A percentile compares a stretch with the other conserved stretches of the same genome.
These are phyloP conservation scores for Kodamaea leandrae DNA, from an alignment of 805 yeast species.

Conservation along the genomic window DNA sequence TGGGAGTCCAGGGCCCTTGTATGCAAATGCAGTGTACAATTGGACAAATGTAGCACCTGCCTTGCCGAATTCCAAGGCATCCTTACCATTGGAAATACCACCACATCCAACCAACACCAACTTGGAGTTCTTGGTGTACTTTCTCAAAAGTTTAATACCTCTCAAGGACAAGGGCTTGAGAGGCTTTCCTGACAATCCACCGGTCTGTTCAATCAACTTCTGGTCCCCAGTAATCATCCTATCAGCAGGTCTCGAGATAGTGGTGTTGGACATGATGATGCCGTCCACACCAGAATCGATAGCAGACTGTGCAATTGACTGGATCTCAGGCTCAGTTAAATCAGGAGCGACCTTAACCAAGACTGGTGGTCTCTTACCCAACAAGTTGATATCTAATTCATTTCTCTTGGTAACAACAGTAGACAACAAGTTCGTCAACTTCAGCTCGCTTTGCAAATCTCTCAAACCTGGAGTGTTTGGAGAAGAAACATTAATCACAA, in stretches of 20 bases:
- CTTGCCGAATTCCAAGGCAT: constrained; percentile 85
- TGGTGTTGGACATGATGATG: constrained; percentile 88
- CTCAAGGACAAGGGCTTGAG: constrained; percentile 73
- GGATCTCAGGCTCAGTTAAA: constrained; percentile 73
- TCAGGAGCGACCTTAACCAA: constrained; percentile 95
- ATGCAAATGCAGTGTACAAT: constrained; percentile 86
- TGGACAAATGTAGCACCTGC: constrained; percentile 94
- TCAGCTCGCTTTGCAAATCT: constrained; percentile 74
- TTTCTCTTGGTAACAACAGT: constrained; percentile 71
- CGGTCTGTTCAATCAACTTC: constrained; percentile 53
- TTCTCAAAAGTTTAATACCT: constrained; percentile 69
- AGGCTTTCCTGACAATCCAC: constrained; percentile 94
- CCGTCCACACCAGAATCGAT: constrained; percentile 81
- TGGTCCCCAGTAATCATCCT: constrained; percentile 48
- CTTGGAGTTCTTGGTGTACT: constrained; percentile 69
- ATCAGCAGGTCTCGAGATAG: constrained; percentile 72
- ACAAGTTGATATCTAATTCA: constrained; percentile 37
- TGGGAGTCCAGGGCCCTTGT: constrained; percentile 85
- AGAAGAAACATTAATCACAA: constrained; percentile 88
- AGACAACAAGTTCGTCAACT: constrained; percentile 63
- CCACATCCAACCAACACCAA: constrained; percentile 90
- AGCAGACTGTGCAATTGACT: constrained; percentile 79
- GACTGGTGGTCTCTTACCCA: constrained; percentile 65
- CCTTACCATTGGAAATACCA: constrained; percentile 84
- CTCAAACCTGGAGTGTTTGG: constrained; percentile 97